Evolutionary conservation across 306 rosid genomes (phyloP), one percentile per base, ranked within the genome.

Genomic region (Castanospermum australe): DNA sequence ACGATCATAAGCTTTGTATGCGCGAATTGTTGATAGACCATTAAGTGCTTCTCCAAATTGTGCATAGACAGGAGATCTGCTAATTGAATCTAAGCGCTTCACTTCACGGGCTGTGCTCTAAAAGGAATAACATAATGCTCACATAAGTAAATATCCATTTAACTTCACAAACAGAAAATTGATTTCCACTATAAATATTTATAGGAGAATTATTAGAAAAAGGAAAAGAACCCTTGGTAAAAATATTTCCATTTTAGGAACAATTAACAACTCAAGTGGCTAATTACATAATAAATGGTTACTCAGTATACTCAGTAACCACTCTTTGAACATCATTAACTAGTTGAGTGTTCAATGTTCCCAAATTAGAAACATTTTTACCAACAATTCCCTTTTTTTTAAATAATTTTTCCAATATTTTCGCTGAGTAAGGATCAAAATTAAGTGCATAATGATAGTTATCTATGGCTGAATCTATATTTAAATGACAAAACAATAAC

Each of bases 1-100:
- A 55, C 97, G 89, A 77, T 92, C 97, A 65, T 94, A 94, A 41
- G 99, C 97, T 86, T 92, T 86, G 82, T 91, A 94, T 64, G 97
- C 97, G 4, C 97, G 97, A 56, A 94, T 94, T 0, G 95, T 86
- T 82, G 93, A 73, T 75, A 94, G 67, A 76, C 99, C 99, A 80
- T 94, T 92, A 67, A 94, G 83, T 33, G 99, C 97, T 89, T 94
- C 99, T 69, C 97, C 91, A 85, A 94, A 92, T 83, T 94, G 99
- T 47, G 97, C 99, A 86, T 94, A 94, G 66, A 94, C 95, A 38
- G 99, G 99, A 51, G 99, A 94, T 88, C 99, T 86, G 82, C 94
- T 94, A 30, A 88, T 80, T 44, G 99, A 94, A 84, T 94, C 99
- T 59, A 94, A 77, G 61, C 99, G 93, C 89, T 94, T 94, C 48